These are phyloP conservation scores for Williopsis jadinii DNA, from an alignment of 1,139 yeast genomes.

Conservation along the genomic window DNA sequence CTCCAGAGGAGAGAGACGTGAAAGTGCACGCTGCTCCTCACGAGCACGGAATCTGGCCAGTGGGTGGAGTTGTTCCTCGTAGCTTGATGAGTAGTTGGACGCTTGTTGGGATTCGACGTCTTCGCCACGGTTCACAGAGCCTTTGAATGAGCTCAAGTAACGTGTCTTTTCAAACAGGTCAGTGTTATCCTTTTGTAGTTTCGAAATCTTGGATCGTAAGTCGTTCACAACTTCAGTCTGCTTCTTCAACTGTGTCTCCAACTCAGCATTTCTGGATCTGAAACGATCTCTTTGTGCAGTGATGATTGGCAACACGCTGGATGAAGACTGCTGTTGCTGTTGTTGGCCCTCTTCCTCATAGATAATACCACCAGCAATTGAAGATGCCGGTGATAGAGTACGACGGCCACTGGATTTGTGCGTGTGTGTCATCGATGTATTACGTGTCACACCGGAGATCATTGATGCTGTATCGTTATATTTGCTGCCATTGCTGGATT, in stretches of 20 bases:
- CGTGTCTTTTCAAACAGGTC: conserved; percentile 78
- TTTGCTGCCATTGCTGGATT: conserved; percentile 22
- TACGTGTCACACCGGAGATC: conserved; percentile 47
- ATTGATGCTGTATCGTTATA: conserved; percentile 59
- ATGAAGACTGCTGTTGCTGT: conserved; percentile 8
- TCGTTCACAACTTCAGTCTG: conserved; percentile 48
- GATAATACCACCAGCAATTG: conserved; percentile 38
- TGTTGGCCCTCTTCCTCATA: conserved; percentile 24
- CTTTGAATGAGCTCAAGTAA: conserved; percentile 51
- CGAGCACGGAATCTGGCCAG: conserved; percentile 73
- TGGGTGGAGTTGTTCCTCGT: conserved; percentile 79
- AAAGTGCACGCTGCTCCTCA: conserved; percentile 71
- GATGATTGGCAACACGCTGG: conserved; percentile 72
- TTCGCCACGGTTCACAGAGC: conserved; percentile 17
- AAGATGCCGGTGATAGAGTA: conserved; percentile 39
- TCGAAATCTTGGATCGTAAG: conserved; percentile 55
- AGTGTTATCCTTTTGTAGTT: conserved; percentile 65
- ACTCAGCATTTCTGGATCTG: conserved; percentile 69
- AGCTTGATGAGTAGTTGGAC: conserved; percentile 53
- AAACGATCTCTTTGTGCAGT: conserved; percentile 94
- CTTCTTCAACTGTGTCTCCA: conserved; percentile 74
- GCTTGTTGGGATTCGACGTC: conserved; percentile 33
- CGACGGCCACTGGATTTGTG: conserved; percentile 1
- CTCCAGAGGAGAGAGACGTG: conserved; percentile 71
- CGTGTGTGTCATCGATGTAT: neutral